Evolutionary conservation across 495 filamentous ascomycete species (phyloP).

Genomic region (Trichoderma orchidacearum): DNA sequence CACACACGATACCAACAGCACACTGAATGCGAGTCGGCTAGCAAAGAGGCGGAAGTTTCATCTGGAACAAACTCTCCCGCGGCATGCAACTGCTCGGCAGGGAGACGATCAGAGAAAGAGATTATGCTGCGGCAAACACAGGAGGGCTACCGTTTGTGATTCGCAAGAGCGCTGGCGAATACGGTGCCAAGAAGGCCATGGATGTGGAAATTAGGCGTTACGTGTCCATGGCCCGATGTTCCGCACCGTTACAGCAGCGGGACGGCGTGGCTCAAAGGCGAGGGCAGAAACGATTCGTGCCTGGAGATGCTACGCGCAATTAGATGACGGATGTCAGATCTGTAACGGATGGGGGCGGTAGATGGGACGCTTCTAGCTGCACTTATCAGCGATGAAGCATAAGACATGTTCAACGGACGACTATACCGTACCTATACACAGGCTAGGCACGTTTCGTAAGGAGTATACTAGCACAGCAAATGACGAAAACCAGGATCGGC

Average conservation of each 20-base stretch:
- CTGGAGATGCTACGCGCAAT: neutral
- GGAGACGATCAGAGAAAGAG: neutral
- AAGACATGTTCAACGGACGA: too few species aligned
- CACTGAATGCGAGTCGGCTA: neutral
- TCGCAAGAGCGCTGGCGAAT: neutral
- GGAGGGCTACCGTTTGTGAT: neutral
- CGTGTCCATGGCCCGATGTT: neutral
- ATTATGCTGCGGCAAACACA: too few species aligned
- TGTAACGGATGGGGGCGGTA: neutral
- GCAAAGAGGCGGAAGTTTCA: neutral
- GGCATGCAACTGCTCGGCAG: neutral
- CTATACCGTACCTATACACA: too few species aligned
- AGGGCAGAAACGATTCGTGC: neutral
- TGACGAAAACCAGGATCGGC: neutral
- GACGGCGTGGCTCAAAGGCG: neutral
- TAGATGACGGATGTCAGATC: neutral
- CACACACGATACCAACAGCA: too few species aligned
- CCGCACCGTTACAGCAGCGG: neutral
- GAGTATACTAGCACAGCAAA: too few species aligned
- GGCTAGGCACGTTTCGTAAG: too few species aligned
- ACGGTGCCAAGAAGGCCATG: neutral
- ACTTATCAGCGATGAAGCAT: too few species aligned
- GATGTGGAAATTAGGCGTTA: neutral
- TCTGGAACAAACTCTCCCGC: neutral
- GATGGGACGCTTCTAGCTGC: too few species aligned